Evolutionary conservation across 768 basidiomycete species (phyloP), one percentile per base, ranked within the genome.

Genomic region (Tylopilus plumbeoviolaceoides): DNA sequence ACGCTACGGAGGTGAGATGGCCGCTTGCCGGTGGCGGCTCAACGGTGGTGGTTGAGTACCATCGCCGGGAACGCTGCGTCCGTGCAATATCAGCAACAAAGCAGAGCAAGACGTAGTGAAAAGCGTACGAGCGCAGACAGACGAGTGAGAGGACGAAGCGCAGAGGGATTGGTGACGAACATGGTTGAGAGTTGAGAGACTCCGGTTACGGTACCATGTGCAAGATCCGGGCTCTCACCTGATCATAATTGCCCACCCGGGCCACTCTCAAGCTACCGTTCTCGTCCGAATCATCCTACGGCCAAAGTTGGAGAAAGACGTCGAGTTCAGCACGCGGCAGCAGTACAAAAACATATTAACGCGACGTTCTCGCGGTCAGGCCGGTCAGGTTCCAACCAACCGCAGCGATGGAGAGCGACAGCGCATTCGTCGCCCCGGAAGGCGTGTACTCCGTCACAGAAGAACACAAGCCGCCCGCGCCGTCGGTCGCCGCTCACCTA

Each of bases 371-470:
- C 47, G 62, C 23, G 23, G 23, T 23, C 23, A n/a, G n/a, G n/a
- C 23, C 62, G 60, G 56, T 59, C 44, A 44, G 51, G 44, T 18
- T 17, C 31, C 43, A 47, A 31, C 28, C 47, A 44, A 27, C 46
- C 17, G 14, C 36, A 30, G 30, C 31, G 59, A 89, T 90, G 85
- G 89, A 91, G 76, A 88, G 79, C 77, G 89, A 90, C 49, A 79
- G 81, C 54, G 87, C 89, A 25, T 91, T 93, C 70, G 85, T 91
- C 42, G 90, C 91, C 31, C 91, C 91, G 48, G 91, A 93, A 70
- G 91, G 91, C 60, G 89, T 92, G 40, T 93, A 93, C 74, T 85
- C 89, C 23, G 80, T 91, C 66, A 89, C 86, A 17, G 91, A 92
- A 61, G 91, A 92, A 64, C 85, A 89, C 76, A 90, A 85, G 68